A percentile compares a stretch with the other conserved stretches of the same genome.
Conservation (phyloP, 108 stramenopile genomes). For the Asterionellopsis glacialis region DNA sequence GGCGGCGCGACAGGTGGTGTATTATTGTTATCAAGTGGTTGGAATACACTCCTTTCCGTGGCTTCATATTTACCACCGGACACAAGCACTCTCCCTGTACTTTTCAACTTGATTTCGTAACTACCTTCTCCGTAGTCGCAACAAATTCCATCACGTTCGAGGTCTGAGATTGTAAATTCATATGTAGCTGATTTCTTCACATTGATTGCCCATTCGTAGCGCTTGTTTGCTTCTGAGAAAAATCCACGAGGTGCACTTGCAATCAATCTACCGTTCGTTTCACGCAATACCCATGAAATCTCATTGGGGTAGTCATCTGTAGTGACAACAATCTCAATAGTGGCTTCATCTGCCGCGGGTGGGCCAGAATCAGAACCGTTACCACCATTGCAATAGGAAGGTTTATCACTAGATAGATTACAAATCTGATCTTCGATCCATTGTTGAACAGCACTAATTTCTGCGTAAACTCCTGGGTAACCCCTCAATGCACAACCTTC, state of each 20-base stretch:
- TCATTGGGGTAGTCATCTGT: conserved; percentile 21
- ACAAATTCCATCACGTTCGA: conserved; percentile 28
- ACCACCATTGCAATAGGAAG: conserved; percentile 3
- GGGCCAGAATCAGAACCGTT: neutral
- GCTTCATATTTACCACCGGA: neutral
- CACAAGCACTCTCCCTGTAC: neutral
- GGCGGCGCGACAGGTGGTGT: too few relatives aligned
- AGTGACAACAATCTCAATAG: conserved; percentile 15
- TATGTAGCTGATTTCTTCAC: neutral
- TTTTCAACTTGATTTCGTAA: neutral
- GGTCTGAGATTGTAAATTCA: conserved; percentile 20
- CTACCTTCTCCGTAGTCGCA: conserved; percentile 2
- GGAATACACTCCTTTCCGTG: too few relatives aligned
- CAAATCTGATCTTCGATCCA: conserved; percentile 32
- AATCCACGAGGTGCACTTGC: too few relatives aligned
- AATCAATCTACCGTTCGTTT: too few relatives aligned
- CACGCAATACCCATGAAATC: conserved; percentile 11
- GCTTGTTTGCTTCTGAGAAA: too few relatives aligned
- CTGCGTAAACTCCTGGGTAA: conserved; percentile 22
- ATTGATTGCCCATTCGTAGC: too few relatives aligned
- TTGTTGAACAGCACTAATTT: conserved; percentile 12
- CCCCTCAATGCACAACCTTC: conserved; percentile 19
- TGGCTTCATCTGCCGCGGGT: neutral
- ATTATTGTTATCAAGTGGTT: too few relatives aligned
- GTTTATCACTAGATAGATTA: conserved; percentile 15